Percentiles rank a stretch among this genome's conserved stretches.
Evolutionary conservation across 139 green algal species (phyloP).

Genomic region (Bryopsis sp.): DNA sequence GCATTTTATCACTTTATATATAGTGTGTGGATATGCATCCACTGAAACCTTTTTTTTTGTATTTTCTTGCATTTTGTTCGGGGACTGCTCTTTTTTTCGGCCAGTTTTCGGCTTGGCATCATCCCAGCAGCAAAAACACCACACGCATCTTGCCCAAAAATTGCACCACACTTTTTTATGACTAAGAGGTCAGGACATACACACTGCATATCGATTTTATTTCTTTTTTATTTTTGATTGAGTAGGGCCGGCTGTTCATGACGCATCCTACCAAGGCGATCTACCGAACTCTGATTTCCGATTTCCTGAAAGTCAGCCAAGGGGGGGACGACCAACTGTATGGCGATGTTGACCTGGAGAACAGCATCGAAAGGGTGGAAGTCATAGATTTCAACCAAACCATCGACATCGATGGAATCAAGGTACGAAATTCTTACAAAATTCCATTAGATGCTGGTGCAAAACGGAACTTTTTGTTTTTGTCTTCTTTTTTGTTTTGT

Average conservation of each 20-base stretch:
- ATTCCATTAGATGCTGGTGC: not conserved
- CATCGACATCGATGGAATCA: constrained; percentile 67
- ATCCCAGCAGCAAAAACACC: too few relatives aligned
- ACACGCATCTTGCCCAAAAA: too few relatives aligned
- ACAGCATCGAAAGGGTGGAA: constrained; percentile 77
- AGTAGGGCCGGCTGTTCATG: constrained; percentile 88
- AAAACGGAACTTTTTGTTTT: not conserved
- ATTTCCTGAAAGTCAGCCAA: constrained; percentile 70
- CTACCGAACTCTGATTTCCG: constrained; percentile 80
- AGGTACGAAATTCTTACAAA: constrained; percentile 28
- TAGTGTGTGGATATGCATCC: too few relatives aligned
- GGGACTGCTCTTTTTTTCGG: too few relatives aligned
- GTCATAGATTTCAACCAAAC: constrained; percentile 96
- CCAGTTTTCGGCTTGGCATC: too few relatives aligned
- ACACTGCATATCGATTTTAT: too few relatives aligned
- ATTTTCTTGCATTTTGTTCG: too few relatives aligned
- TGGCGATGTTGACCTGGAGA: constrained; percentile 72
- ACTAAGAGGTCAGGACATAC: too few relatives aligned
- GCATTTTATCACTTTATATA: too few relatives aligned
- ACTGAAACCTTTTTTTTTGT: constrained; percentile 14
- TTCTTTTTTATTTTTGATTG: too few relatives aligned
- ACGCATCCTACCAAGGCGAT: constrained; percentile 98
- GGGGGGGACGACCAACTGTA: constrained; percentile 65
- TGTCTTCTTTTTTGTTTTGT: constrained; percentile 11
- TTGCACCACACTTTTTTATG: too few relatives aligned